These are phyloP conservation scores for Chlorophyllum brunneum DNA, from an alignment of 768 basidiomycete genomes.

Conservation along the genomic window DNA sequence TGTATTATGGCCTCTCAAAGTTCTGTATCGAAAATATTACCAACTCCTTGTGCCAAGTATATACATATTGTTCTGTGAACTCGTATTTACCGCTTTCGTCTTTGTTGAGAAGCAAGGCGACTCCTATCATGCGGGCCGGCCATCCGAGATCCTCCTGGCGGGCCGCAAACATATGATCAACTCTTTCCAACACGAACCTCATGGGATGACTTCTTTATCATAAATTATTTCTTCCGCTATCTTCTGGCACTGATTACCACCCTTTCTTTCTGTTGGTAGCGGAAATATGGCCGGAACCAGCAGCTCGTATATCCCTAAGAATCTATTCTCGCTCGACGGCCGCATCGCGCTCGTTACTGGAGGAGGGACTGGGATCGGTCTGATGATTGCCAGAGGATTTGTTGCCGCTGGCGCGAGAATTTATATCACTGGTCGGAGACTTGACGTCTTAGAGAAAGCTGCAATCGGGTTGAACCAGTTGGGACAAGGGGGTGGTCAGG, in stretches of 20 bases:
- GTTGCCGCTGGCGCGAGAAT: constrained; percentile 78
- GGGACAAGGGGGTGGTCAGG: constrained; percentile 42
- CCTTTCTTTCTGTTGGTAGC: background rate
- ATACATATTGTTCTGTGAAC: background rate
- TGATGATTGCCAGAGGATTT: constrained; percentile 69
- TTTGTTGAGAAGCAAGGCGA: background rate
- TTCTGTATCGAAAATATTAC: background rate
- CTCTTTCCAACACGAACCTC: background rate
- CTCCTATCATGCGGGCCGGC: background rate
- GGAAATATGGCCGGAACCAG: constrained; percentile 15
- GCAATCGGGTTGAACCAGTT: constrained; percentile 42
- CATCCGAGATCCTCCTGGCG: background rate
- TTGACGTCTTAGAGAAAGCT: constrained; percentile 58
- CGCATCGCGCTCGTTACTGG: constrained; percentile 53
- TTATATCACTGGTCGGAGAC: constrained; percentile 72
- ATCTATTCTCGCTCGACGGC: constrained; percentile 51
- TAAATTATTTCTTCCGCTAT: background rate
- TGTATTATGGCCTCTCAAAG: background rate
- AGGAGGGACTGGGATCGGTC: constrained; percentile 49
- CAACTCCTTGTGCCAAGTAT: background rate
- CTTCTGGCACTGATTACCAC: background rate
- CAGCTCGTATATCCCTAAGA: constrained; percentile 27
- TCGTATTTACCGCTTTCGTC: background rate
- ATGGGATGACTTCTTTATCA: background rate
- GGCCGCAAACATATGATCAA: background rate